These are phyloP conservation scores for Leccinum pachyderme DNA, from an alignment of 1,284 basidiomycete species.

Conservation along the genomic window DNA sequence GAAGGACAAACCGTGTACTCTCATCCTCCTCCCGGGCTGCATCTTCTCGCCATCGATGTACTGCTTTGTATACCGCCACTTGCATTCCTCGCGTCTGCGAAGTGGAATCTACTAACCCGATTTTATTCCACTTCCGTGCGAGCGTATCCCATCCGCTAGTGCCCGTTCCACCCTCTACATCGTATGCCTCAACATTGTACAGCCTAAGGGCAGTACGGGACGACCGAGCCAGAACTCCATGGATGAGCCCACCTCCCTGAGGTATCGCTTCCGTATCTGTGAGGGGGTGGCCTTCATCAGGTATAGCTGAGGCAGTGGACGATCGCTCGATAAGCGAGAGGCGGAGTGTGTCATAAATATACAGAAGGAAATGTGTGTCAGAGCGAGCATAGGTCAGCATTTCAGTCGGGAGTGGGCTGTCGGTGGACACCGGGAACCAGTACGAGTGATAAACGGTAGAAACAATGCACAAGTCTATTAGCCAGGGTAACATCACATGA, in stretches of 20 bases:
- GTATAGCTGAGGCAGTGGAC: conserved; percentile 36
- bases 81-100: conserved; percentile 51
- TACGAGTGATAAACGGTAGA: not conserved
- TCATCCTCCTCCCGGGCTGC: conserved; percentile 87
- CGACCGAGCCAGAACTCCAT: conserved; percentile 65
- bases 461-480: not conserved
- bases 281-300: conserved; percentile 17
- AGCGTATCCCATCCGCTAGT: conserved; percentile 74
- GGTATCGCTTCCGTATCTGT: conserved; percentile 7
- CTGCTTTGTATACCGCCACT: conserved; percentile 66
- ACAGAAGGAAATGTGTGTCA: conserved; percentile 94
- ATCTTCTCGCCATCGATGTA: conserved; percentile 87
- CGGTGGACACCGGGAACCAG: not conserved
- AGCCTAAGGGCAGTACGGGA: conserved; percentile 70
- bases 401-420: conserved; percentile 79
- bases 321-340: conserved; percentile 77
- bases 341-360: conserved; percentile 91
- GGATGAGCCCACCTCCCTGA: conserved; percentile 39
- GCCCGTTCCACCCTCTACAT: conserved; percentile 62
- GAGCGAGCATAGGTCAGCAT: conserved; percentile 93
- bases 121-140: conserved; percentile 79
- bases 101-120: conserved; percentile 42
- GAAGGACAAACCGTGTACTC: conserved; percentile 62
- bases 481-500: not conserved
- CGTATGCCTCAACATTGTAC: conserved; percentile 69